phyloP scores from a whole-genome alignment of 169 alveolate genomes.

The Condylostoma magnum region DNA sequence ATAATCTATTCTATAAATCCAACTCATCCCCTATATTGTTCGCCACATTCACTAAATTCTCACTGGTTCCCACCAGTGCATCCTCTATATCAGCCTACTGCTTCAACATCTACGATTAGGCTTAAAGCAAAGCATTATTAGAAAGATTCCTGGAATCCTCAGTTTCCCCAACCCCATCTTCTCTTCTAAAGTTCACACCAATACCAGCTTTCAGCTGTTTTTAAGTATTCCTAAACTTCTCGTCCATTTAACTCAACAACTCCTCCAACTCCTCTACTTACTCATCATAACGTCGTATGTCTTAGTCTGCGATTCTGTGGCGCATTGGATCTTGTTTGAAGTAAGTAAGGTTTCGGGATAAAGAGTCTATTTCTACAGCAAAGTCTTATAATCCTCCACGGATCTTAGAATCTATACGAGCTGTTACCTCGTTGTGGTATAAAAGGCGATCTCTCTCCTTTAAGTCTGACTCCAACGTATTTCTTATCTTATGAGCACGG shows the following conservation, averaged over 20 bases:
- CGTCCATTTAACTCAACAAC: background rate
- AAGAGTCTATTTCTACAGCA: conserved; percentile 3
- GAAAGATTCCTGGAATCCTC: conserved; percentile 9
- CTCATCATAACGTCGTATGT: background rate
- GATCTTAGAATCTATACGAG: conserved; percentile 10
- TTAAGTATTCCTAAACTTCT: background rate
- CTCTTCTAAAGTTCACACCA: conserved; percentile 8
- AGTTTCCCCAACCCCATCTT: background rate
- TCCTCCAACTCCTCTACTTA: conserved; percentile 1
- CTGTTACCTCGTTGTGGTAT: background rate
- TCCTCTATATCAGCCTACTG: background rate
- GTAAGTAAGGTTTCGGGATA: background rate
- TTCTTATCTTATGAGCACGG: background rate
- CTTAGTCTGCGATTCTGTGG: background rate
- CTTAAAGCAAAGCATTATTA: background rate
- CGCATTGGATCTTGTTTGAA: background rate
- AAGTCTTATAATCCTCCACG: conserved; percentile 17
- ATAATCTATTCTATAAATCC: background rate
- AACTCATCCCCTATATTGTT: conserved; percentile 13
- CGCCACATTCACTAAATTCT: conserved; percentile 6
- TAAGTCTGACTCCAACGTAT: background rate
- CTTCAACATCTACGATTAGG: background rate
- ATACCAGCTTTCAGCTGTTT: background rate
- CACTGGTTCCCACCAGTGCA: conserved; percentile 10
- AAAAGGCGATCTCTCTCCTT: background rate